Evolutionary conservation across 306 rosid genomes (phyloP), one percentile per base, ranked within the genome.

Genomic region (Gastrolobium bilobum): DNA sequence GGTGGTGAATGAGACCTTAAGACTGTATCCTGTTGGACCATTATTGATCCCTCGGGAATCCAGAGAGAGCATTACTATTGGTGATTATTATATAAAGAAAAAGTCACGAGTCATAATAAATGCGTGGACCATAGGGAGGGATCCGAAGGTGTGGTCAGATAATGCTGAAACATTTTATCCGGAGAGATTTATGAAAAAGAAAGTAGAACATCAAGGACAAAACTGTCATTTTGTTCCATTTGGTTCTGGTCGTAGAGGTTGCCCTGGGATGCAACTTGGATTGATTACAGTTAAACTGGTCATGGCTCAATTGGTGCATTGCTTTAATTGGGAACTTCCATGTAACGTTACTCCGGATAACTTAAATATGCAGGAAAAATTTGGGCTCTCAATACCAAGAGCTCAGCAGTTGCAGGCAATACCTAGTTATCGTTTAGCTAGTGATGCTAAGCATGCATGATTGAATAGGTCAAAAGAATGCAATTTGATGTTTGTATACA

Each of bases 321-420:
- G 78, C 68, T 85, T 85, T 43, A 44, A 77, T 11, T 85, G 88
- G 88, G 78, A 85, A 20, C 85, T 87, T 33, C 82, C 80, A 0
- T 0, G 2, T 5, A 77, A 62, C 4, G 31, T 73, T 9, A 11
- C 0, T 7, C 83, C 83, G 34, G 4, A 10, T 7, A 71, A 72
- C n/a, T 15, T 87, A 61, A 83, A 85, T 44, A 87, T 85, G 88
- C 4, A 35, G 0, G 86, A 84, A 63, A 63, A 15, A 4, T 87
- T 78, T 59, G 86, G 84, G 1, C 54, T 81, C 6, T 0, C 82
- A 0, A 2, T 43, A 4, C 35, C 82, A 1, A 81, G 68, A 53
- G 77, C 66, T 10, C 7, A 70, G 20, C 71, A 43, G n/a, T 57
- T 87, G 68, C 20, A 8, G 2, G 88, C 38, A 4, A 33, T 35